Conservation (phyloP, 1,139 yeast genomes). For the Pichia sp. region DNA sequence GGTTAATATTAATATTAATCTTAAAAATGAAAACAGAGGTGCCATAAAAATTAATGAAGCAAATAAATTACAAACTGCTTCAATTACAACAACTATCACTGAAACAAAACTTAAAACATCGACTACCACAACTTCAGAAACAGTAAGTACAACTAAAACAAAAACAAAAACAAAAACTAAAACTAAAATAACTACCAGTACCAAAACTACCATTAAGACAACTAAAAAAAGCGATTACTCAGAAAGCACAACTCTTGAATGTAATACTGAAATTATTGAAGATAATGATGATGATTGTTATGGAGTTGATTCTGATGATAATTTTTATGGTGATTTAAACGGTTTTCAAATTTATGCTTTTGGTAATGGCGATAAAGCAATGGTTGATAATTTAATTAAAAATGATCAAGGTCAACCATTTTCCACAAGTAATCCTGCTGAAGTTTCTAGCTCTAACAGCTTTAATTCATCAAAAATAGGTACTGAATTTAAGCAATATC, state of each 20-base stretch:
- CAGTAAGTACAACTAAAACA: conserved; percentile 3
- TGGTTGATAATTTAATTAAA: too few species aligned
- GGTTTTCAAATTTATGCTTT: too few species aligned
- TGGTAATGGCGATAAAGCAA: not conserved
- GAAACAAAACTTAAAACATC: not conserved
- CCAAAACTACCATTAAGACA: not conserved
- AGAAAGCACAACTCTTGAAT: too few species aligned
- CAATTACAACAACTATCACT: conserved; percentile 4
- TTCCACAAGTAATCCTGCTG: not conserved
- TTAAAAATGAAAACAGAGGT: conserved; percentile 1
- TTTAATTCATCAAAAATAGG: not conserved
- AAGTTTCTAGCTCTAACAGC: not conserved
- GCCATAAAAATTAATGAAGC: not conserved
- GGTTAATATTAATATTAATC: conserved; percentile 1
- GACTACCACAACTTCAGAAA: conserved; percentile 4
- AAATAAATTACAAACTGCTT: not conserved
- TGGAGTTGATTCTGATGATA: not conserved
- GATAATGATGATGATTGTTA: not conserved
- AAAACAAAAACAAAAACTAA: not conserved
- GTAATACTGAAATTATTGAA: not conserved
- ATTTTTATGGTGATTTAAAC: too few species aligned
- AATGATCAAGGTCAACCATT: not conserved
- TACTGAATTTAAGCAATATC: not conserved
- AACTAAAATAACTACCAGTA: not conserved
- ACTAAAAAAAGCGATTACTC: too few species aligned